phyloP scores from a whole-genome alignment of 2,329 filamentous ascomycete species.

The Arthrobotrys entomopaga region DNA sequence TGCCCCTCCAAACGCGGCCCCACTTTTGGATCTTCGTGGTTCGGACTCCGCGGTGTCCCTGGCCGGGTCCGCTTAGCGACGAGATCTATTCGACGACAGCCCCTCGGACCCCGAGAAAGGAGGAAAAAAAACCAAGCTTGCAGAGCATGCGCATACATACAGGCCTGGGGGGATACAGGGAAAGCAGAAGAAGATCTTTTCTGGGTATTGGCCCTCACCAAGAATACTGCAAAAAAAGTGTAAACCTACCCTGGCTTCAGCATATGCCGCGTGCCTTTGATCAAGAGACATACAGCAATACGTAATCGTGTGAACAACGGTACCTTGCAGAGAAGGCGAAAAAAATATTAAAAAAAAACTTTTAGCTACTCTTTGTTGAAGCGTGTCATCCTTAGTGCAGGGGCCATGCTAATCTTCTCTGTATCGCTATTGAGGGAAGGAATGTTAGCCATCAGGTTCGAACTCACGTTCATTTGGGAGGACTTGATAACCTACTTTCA shows the following conservation, averaged over 20 bases:
- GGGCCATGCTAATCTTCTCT: slow-evolving; percentile 86
- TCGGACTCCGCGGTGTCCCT: slow-evolving; percentile 33
- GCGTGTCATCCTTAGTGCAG: slow-evolving; percentile 94
- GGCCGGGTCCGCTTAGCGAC: slow-evolving; percentile 1
- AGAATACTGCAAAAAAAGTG: no score
- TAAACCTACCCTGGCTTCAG: no score
- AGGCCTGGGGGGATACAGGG: no score
- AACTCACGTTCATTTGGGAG: slow-evolving; percentile 31
- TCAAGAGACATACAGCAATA: no score
- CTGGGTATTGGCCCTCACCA: no score
- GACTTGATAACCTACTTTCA: slow-evolving; percentile 47
- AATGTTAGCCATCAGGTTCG: slow-evolving; percentile 47
- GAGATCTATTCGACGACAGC: neutral
- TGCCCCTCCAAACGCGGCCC: slow-evolving; percentile 37
- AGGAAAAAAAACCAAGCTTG: no score
- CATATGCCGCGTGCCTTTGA: no score
- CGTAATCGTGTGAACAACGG: no score
- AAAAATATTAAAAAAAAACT: slow-evolving; percentile 55
- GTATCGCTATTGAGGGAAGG: slow-evolving; percentile 65
- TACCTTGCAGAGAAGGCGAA: no score
- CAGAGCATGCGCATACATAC: slow-evolving; percentile 18
- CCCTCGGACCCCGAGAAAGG: slow-evolving; percentile 2
- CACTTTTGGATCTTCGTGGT: slow-evolving; percentile 23
- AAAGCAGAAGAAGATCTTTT: neutral
- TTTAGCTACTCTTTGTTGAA: slow-evolving; percentile 72